Evolutionary conservation across 805 yeast genomes (phyloP), one percentile per base, ranked within the genome.

Genomic region (Candida schatavii): DNA sequence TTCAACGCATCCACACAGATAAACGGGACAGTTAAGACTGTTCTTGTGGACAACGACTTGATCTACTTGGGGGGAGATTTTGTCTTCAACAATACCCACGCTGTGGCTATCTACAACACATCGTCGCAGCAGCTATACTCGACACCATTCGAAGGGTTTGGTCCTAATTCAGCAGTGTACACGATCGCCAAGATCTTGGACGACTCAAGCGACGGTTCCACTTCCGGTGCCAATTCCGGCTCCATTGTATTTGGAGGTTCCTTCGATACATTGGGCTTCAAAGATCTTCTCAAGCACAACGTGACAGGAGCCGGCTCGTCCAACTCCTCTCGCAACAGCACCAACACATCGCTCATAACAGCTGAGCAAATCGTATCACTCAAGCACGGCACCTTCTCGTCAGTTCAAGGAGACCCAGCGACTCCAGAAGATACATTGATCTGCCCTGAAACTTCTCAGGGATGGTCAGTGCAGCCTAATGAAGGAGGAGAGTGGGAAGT

Each of bases 51-150:
- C 35, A 58, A 63, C 26, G 62, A 74, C 18, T 42, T 77, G 18
- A 73, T 88, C 0, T 88, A 86, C 54, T 74, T 87, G 37, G 99
- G 97, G 7, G 99, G 99, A 17, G 72, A 77, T 45, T 78, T 91
- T 49, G 57, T 70, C 4, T 81, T 70, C 56, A 69, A 77, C 42
- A 59, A 65, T 35, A 69, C 81, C 5, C 54, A 70, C 49, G 84
- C 88, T 39, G 85, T 78, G 0, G 81, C 85, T 7, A 62, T 80
- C 3, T 91, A 87, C 72, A 74, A 87, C 60, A 54, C 65, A 13
- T 48, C 73, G 0, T 50, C 73, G 3, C 51, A 69, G 17, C 25
- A 60, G 2, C 61, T 86, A 30, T 39, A 54, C 2, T 56, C 73
- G 6, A 66, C 87, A 3, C 83, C 85, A 0, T 93, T 91, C 61